A percentile compares a stretch with the other conserved stretches of the same genome.
These are phyloP conservation scores for Fusarium heterosporum DNA, from an alignment of 2,329 filamentous ascomycete species.

Conservation along the genomic window DNA sequence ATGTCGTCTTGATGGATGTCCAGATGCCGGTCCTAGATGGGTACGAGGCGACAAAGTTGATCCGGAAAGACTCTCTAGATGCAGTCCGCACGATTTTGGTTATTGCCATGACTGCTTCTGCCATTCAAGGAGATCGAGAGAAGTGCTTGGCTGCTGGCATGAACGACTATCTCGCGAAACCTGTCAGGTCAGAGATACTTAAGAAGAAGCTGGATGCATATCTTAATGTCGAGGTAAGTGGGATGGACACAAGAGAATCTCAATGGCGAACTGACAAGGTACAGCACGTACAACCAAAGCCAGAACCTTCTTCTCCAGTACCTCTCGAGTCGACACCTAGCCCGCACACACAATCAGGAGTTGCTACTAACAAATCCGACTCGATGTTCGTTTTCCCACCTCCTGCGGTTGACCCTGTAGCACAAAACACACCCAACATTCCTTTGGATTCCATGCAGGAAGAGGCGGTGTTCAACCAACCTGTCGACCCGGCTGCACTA, in stretches of 20 bases:
- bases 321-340: slow-evolving; percentile 14
- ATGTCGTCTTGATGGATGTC: slow-evolving; percentile 94
- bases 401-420: slow-evolving; percentile 16
- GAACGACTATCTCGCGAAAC: slow-evolving; percentile 97
- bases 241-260: neutral
- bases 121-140: slow-evolving; percentile 93
- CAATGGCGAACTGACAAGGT: slow-evolving; percentile 19
- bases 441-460: slow-evolving; percentile 49
- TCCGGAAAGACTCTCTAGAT: slow-evolving; percentile 81
- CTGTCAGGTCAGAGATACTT: slow-evolving; percentile 87
- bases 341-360: slow-evolving; percentile 16
- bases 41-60: slow-evolving; percentile 87
- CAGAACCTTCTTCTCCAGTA: slow-evolving; percentile 14
- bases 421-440: slow-evolving; percentile 17
- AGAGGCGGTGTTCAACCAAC: slow-evolving; percentile 50
- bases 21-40: slow-evolving; percentile 96
- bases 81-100: slow-evolving; percentile 86
- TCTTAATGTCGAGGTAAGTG: slow-evolving; percentile 55
- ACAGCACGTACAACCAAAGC: slow-evolving; percentile 27
- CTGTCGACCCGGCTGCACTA: slow-evolving; percentile 45
- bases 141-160: slow-evolving; percentile 96
- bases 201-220: slow-evolving; percentile 81
- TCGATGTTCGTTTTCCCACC: slow-evolving; percentile 18
- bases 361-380: slow-evolving; percentile 19
- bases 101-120: slow-evolving; percentile 96